Conservation (phyloP, 148 eudicot species). For the Selenicereus undatus region DNA sequence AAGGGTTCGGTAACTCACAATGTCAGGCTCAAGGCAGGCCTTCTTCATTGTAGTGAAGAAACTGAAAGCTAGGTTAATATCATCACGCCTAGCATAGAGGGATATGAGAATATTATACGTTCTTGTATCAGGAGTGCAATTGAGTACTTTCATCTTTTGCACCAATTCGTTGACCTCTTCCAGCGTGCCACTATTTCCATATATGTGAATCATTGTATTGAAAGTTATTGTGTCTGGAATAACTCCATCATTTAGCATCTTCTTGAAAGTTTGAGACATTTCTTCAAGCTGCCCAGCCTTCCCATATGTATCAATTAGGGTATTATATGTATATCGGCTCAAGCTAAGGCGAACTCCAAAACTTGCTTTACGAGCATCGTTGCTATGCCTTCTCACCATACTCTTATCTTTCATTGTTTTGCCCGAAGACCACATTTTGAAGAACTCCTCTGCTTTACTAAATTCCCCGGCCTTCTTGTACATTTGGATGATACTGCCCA, state of each 20-base stretch:
- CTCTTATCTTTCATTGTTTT: conserved; percentile 24
- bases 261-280: conserved; percentile 59
- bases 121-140: conserved; percentile 73
- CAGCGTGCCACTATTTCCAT: conserved; percentile 61
- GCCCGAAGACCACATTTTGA: conserved; percentile 57
- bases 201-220: conserved; percentile 83
- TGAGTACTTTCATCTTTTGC: conserved; percentile 61
- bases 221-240: conserved; percentile 75
- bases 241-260: conserved; percentile 63
- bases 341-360: conserved; percentile 36
- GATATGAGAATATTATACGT: conserved; percentile 82
- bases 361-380: conserved; percentile 21
- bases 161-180: conserved; percentile 58
- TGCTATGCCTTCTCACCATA: conserved; percentile 2
- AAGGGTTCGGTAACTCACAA: conserved; percentile 82
- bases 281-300: conserved; percentile 71
- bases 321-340: conserved; percentile 80
- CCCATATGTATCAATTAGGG: conserved; percentile 82
- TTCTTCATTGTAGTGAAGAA: conserved; percentile 69
- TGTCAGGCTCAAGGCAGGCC: conserved; percentile 64
- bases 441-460: conserved; percentile 74
- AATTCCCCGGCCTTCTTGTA: conserved; percentile 80
- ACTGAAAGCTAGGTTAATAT: conserved; percentile 55
- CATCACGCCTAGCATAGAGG: conserved; percentile 66
- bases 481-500: conserved; percentile 74